phyloP scores from a whole-genome alignment of 73 alveolate genomes.

The Paramecium pentaurelia region DNA sequence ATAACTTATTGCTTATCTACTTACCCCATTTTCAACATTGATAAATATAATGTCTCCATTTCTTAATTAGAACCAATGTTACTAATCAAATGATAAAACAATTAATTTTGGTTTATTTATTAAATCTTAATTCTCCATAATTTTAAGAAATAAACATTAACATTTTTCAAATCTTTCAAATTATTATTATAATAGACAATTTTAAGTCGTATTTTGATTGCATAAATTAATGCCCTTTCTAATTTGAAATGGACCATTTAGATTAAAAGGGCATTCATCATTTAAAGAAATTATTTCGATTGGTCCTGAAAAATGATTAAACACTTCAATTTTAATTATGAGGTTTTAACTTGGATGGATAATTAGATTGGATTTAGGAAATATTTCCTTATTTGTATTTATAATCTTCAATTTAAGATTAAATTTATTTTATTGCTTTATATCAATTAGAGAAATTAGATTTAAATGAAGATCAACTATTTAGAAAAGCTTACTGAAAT shows the following conservation, averaged over 20 bases:
- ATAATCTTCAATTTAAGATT: neutral
- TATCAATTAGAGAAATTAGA: neutral
- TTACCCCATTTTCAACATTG: too few species aligned
- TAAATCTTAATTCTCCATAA: neutral
- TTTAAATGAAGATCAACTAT: neutral
- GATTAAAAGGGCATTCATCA: neutral
- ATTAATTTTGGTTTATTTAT: neutral
- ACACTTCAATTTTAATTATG: neutral
- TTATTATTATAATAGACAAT: neutral
- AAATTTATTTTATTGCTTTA: neutral
- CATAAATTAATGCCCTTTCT: neutral
- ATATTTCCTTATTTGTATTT: neutral
- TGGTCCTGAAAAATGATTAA: neutral
- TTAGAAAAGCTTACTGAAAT: neutral
- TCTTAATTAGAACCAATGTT: neutral
- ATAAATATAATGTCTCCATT: neutral
- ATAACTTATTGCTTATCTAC: neutral
- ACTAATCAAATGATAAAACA: neutral
- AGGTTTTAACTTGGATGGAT: neutral
- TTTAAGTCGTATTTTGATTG: neutral
- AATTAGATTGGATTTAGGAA: neutral
- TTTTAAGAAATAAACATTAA: too few species aligned
- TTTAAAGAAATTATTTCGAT: neutral
- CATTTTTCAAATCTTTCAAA: too few species aligned
- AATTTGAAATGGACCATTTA: neutral